These are phyloP conservation scores for Epithele typhae DNA, from an alignment of 768 basidiomycete genomes.

Conservation along the genomic window DNA sequence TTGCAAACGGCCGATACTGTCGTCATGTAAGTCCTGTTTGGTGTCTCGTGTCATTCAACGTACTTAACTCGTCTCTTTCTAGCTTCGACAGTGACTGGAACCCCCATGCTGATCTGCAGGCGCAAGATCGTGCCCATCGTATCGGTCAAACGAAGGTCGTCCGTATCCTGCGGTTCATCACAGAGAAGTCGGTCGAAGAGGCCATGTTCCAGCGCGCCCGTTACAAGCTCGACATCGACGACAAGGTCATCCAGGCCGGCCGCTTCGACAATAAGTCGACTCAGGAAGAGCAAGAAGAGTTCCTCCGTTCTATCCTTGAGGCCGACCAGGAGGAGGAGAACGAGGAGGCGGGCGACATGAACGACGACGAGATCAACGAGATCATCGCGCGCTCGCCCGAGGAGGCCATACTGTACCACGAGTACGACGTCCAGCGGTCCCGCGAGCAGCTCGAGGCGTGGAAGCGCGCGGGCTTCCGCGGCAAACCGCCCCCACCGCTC, in stretches of 20 bases:
- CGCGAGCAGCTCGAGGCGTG: conserved; percentile 60
- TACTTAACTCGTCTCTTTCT: neutral
- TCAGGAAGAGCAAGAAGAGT: conserved; percentile 95
- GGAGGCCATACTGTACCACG: conserved; percentile 71
- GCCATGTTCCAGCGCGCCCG: conserved; percentile 94
- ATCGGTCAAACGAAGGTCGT: conserved; percentile 99
- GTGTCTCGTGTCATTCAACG: neutral
- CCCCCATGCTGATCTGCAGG: conserved; percentile 98
- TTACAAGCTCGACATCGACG: conserved; percentile 96
- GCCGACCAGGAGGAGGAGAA: conserved; percentile 88
- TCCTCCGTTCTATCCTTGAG: conserved; percentile 89
- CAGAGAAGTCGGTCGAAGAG: conserved; percentile 97
- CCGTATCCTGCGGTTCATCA: conserved; percentile 93
- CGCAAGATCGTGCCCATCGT: conserved; percentile 99
- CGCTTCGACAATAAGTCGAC: conserved; percentile 99
- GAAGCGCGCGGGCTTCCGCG: conserved; percentile 70
- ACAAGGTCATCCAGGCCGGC: conserved; percentile 99
- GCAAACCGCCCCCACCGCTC: conserved; percentile 71
- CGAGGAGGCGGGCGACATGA: conserved; percentile 89
- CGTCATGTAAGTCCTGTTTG: conserved; percentile 66
- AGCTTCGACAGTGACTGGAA: conserved; percentile 92
- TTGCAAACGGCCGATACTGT: conserved; percentile 96
- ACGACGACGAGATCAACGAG: conserved; percentile 92
- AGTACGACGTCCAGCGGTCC: conserved; percentile 80
- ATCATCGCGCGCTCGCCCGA: conserved; percentile 83